Conservation (phyloP, 2,329 filamentous ascomycete species). For the Escovopsis weberi region DNA sequence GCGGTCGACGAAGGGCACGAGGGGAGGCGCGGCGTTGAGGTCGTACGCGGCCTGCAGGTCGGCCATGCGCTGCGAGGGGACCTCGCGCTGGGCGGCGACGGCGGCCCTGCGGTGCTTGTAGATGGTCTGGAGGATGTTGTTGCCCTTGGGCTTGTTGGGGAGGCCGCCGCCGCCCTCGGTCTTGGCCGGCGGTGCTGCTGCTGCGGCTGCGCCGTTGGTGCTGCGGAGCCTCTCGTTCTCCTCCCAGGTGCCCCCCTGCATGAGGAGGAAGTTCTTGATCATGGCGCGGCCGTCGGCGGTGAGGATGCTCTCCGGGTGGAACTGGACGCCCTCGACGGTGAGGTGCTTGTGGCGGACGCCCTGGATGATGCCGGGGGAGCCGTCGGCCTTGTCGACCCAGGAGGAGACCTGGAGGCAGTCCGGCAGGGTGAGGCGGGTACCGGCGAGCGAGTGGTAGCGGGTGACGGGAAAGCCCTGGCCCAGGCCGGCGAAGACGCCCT, state of each 20-base stretch:
- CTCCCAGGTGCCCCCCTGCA: constrained; percentile 84
- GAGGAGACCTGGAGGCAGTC: constrained; percentile 79
- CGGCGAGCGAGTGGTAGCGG: constrained; percentile 89
- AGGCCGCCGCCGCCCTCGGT: constrained; percentile 14
- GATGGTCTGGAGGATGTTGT: constrained; percentile 84
- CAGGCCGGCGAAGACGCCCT: constrained; percentile 81
- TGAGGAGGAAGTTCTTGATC: constrained; percentile 80
- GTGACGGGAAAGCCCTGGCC: constrained; percentile 75
- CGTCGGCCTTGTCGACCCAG: constrained; percentile 67
- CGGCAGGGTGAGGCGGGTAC: constrained; percentile 76
- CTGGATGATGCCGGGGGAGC: constrained; percentile 81
- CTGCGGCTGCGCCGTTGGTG: constrained; percentile 5
- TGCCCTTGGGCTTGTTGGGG: constrained; percentile 30
- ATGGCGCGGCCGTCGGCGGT: constrained; percentile 79
- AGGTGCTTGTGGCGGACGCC: constrained; percentile 87
- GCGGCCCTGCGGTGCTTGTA: constrained; percentile 66
- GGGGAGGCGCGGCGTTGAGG: constrained; percentile 69
- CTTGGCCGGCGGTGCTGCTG: constrained; percentile 8
- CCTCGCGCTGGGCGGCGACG: constrained; percentile 66
- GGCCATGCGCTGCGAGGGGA: constrained; percentile 69
- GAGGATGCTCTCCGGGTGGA: constrained; percentile 93
- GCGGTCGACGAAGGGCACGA: constrained; percentile 65
- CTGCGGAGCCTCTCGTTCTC: constrained; percentile 52
- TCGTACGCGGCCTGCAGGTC: constrained; percentile 82
- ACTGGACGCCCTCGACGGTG: constrained; percentile 90